These are phyloP conservation scores for Yamadazyma tumulicola DNA, from an alignment of 805 yeast genomes.

Conservation along the genomic window DNA sequence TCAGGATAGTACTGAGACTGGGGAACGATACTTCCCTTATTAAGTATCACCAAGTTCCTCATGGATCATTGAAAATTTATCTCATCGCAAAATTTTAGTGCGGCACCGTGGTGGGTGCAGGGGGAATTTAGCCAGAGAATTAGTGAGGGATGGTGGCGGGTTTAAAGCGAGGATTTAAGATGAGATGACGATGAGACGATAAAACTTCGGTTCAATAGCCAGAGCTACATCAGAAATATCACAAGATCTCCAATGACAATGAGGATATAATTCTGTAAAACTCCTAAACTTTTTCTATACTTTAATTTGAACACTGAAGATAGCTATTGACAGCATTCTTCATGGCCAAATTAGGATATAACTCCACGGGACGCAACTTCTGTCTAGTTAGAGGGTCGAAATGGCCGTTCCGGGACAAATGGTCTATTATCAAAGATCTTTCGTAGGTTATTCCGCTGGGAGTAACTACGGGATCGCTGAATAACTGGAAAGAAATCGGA, in stretches of 20 bases:
- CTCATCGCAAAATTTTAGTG: conserved; percentile 1
- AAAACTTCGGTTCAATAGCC: too few species aligned
- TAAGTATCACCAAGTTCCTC: conserved; percentile 51
- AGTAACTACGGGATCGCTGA: conserved; percentile 43
- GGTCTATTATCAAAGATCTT: conserved; percentile 32
- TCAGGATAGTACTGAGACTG: conserved; percentile 64
- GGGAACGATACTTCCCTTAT: conserved; percentile 51
- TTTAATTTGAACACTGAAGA: neutral
- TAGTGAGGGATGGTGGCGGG: too few species aligned
- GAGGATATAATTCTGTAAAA: neutral
- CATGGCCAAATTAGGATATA: conserved; percentile 39
- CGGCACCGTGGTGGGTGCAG: neutral
- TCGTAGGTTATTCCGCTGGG: conserved; percentile 44
- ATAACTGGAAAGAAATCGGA: conserved; percentile 36
- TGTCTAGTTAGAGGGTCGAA: conserved; percentile 42
- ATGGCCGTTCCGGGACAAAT: conserved; percentile 26
- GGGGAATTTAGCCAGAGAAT: too few species aligned
- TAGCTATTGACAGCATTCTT: conserved; percentile 34
- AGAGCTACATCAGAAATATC: too few species aligned
- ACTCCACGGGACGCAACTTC: conserved; percentile 27
- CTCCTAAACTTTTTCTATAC: neutral
- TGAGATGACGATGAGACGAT: too few species aligned
- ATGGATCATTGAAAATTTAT: conserved; percentile 17
- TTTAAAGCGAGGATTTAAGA: too few species aligned
- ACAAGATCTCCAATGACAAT: neutral